Percentiles rank a stretch among this genome's conserved stretches.
phyloP scores from a whole-genome alignment of 805 yeast genomes.

The Hanseniaspora mollemarum region DNA sequence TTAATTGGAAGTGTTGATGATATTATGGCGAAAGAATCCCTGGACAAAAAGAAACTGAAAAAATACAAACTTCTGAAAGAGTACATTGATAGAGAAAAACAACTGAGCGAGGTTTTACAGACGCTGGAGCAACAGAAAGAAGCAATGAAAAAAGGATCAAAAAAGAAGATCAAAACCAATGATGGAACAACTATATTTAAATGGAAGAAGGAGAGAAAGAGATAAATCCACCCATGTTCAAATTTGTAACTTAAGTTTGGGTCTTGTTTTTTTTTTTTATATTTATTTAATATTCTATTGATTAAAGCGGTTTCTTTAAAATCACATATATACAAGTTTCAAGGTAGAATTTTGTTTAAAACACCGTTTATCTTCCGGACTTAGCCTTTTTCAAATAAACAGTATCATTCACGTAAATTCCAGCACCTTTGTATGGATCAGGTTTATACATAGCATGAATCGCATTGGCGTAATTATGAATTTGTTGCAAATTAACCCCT shows the following conservation, averaged over 20 bases:
- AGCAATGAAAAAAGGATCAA: conserved; percentile 80
- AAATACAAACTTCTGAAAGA: conserved; percentile 49
- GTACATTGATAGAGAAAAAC: conserved; percentile 56
- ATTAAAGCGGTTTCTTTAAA: background rate
- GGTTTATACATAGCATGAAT: conserved; percentile 85
- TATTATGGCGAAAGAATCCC: conserved; percentile 31
- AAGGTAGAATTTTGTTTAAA: conserved; percentile 3
- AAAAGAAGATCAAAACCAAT: conserved; percentile 56
- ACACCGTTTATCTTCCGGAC: conserved; percentile 62
- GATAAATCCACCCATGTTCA: conserved; percentile 21
- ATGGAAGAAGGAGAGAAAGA: conserved; percentile 74
- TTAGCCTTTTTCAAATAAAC: conserved; percentile 81
- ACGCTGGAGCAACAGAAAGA: conserved; percentile 72
- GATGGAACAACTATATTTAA: conserved; percentile 64
- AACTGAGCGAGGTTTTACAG: conserved; percentile 55
- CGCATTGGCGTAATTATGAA: conserved; percentile 76
- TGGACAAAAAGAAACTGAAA: conserved; percentile 47
- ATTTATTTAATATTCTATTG: background rate
- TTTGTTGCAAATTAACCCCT: conserved; percentile 80
- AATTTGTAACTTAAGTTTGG: background rate
- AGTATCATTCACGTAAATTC: conserved; percentile 84
- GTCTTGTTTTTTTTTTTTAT: background rate
- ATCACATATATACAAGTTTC: conserved; percentile 1
- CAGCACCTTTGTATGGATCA: conserved; percentile 97
- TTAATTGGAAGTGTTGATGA: conserved; percentile 25